These are phyloP conservation scores for Gymnopilus junonius DNA, from an alignment of 768 basidiomycete species.

Conservation along the genomic window DNA sequence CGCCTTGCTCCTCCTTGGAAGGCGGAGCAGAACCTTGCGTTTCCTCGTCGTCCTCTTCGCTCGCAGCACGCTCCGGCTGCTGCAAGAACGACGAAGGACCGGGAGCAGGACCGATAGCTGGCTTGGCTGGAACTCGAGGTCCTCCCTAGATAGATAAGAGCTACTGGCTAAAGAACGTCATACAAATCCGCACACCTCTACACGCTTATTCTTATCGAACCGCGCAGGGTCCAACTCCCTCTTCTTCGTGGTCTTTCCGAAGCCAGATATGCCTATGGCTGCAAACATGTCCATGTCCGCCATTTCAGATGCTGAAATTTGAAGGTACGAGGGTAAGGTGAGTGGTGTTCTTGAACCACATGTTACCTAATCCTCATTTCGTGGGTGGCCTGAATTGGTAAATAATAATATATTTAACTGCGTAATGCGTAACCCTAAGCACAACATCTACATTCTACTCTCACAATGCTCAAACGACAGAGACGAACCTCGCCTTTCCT, in stretches of 20 bases:
- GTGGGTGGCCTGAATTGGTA: slow-evolving; percentile 3
- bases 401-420: not conserved
- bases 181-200: slow-evolving; percentile 34
- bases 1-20: slow-evolving; percentile 20
- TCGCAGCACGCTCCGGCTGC: not conserved
- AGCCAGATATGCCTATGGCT: slow-evolving; percentile 84
- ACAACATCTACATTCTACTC: not conserved
- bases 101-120: slow-evolving; percentile 17
- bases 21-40: slow-evolving; percentile 31
- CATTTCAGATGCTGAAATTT: slow-evolving; percentile 26
- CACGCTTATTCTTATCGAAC: slow-evolving; percentile 77
- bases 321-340: not conserved
- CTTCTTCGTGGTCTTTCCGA: slow-evolving; percentile 75
- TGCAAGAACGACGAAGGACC: slow-evolving; percentile 19
- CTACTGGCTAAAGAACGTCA: slow-evolving; percentile 8
- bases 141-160: not conserved
- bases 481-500: slow-evolving; percentile 46
- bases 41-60: slow-evolving; percentile 27
- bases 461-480: slow-evolving; percentile 56
- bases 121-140: slow-evolving; percentile 6
- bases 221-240: slow-evolving; percentile 73
- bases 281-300: slow-evolving; percentile 72
- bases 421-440: not conserved
- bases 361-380: slow-evolving; percentile 18
- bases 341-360: slow-evolving; percentile 2